These are phyloP conservation scores for Logfia minima DNA, from an alignment of 129 eudicot species.

Conservation along the genomic window DNA sequence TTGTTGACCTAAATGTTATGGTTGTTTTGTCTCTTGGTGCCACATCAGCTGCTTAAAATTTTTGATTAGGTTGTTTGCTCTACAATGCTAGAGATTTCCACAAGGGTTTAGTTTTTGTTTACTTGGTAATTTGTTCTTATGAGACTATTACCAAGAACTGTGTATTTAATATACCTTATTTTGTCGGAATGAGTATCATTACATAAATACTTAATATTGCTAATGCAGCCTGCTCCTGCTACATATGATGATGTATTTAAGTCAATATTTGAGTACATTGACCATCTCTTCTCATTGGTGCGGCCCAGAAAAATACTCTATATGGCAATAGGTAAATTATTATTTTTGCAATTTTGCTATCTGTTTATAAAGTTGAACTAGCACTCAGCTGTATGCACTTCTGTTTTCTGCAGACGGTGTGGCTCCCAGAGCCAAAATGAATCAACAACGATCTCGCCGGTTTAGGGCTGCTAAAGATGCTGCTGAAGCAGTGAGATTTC, in stretches of 20 bases:
- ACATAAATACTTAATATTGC: neutral
- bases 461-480: constrained; percentile 99
- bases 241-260: constrained; percentile 87
- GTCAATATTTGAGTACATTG: constrained; percentile 87
- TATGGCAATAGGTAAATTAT: constrained; percentile 81
- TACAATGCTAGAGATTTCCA: neutral
- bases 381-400: constrained; percentile 15
- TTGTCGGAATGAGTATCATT: neutral
- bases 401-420: constrained; percentile 71
- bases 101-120: neutral
- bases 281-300: constrained; percentile 80
- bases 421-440: constrained; percentile 99
- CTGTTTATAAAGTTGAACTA: constrained; percentile 13
- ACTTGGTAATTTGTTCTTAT: neutral
- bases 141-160: neutral
- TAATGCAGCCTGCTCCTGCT: constrained; percentile 84
- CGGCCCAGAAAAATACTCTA: constrained; percentile 93
- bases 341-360: constrained; percentile 1
- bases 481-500: constrained; percentile 80
- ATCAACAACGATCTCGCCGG: constrained; percentile 94
- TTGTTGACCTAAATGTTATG: neutral
- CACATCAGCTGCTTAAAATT: neutral
- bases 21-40: neutral
- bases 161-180: neutral
- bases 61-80: neutral